A percentile compares a stretch with the other conserved stretches of the same genome.
Conservation (phyloP, 176 grass and related monocot genomes). For the barley (Hordeum vulgare) region MorexV3_pseudomolecules_assembly NC_058518.1:95224413-95224912, state of each 20-base stretch:
- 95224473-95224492: not conserved
- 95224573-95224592: not conserved
- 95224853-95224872: no score
- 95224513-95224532: not conserved
- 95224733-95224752: no score
- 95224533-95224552: not conserved
- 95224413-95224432: not conserved
- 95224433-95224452: not conserved
- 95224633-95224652: not conserved
- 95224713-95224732: no score
- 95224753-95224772: no score
- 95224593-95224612: not conserved
- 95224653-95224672: not conserved
- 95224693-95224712: no score
- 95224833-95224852: no score
- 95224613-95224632: not conserved
- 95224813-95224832: no score
- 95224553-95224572: not conserved
- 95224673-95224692: slow-evolving; percentile 34
- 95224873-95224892: no score
- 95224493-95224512: not conserved
- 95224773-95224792: no score
- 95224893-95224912: no score
- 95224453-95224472: not conserved
- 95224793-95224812: no score